Percentiles rank a stretch among this genome's conserved stretches.
Evolutionary conservation across 768 basidiomycete genomes (phyloP).

Genomic region (Cystobasidium ongulense): DNA sequence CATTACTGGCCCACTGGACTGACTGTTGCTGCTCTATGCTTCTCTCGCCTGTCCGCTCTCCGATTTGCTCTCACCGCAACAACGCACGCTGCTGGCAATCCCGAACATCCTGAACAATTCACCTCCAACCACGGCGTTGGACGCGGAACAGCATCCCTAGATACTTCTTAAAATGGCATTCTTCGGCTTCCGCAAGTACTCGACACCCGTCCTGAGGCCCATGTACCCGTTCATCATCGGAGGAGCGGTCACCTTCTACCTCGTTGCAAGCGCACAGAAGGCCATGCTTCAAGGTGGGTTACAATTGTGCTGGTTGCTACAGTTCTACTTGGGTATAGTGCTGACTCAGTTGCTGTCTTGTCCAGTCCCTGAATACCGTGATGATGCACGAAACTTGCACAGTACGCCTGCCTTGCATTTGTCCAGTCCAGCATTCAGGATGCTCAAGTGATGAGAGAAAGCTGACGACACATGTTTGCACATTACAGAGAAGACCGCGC

Average conservation of each 20-base stretch:
- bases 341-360: not conserved
- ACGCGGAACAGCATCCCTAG: not conserved
- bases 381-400: constrained; percentile 13
- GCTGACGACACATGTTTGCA: not conserved
- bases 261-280: constrained; percentile 34
- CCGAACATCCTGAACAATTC: not conserved
- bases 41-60: not conserved
- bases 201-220: constrained; percentile 32
- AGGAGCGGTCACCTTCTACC: constrained; percentile 40
- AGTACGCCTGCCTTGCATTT: not conserved
- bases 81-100: not conserved
- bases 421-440: not conserved
- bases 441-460: not conserved
- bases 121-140: not conserved
- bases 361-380: constrained; percentile 23
- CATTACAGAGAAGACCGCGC: not conserved
- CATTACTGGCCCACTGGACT: not conserved
- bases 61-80: not conserved
- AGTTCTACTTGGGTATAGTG: not conserved
- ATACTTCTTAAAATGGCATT: constrained; percentile 4
- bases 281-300: constrained; percentile 36
- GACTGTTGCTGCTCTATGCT: not conserved
- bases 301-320: not conserved
- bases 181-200: constrained; percentile 32
- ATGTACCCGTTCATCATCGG: constrained; percentile 41